Evolutionary conservation across 805 yeast species (phyloP).

Genomic region (Starmerella stellata): DNA sequence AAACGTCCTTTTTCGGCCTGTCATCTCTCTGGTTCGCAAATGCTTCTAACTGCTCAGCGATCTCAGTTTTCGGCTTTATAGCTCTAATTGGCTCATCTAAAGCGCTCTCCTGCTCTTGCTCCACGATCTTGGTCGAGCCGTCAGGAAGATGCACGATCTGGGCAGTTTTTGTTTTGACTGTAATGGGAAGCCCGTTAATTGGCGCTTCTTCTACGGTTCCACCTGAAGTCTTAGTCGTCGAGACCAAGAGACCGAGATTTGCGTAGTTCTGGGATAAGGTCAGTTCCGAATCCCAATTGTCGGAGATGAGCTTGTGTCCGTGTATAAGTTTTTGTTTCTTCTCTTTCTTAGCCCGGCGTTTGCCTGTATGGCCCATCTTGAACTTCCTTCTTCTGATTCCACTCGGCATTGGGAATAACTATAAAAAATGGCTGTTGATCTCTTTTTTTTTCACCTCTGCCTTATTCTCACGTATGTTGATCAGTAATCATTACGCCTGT

Average conservation of each 20-base stretch:
- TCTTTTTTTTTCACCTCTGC: too few species aligned
- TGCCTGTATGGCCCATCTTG: slow-evolving; percentile 37
- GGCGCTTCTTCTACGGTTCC: slow-evolving; percentile 47
- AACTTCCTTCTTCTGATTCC: slow-evolving; percentile 71
- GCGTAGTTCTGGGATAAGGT: slow-evolving; percentile 79
- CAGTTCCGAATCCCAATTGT: slow-evolving; percentile 69
- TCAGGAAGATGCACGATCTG: slow-evolving; percentile 18
- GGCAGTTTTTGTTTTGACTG: slow-evolving; percentile 19
- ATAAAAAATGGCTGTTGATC: too few species aligned
- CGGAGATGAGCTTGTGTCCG: slow-evolving; percentile 68
- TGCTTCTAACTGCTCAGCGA: slow-evolving; percentile 52
- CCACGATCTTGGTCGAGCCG: slow-evolving; percentile 15
- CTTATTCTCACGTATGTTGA: too few species aligned
- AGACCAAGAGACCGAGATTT: slow-evolving; percentile 54
- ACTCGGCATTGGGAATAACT: slow-evolving; percentile 20
- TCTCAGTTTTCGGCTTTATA: slow-evolving; percentile 37
- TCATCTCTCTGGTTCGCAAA: slow-evolving; percentile 47
- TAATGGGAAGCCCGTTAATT: slow-evolving; percentile 16
- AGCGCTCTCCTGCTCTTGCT: slow-evolving; percentile 26
- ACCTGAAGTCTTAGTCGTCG: slow-evolving; percentile 54
- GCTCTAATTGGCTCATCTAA: slow-evolving; percentile 50
- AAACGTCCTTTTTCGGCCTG: slow-evolving; percentile 31
- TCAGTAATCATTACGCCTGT: too few species aligned
- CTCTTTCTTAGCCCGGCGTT: slow-evolving; percentile 50
- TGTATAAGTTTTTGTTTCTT: slow-evolving; percentile 47